phyloP scores from a whole-genome alignment of 805 yeast genomes.

The Kregervanrija delftensis region DNA sequence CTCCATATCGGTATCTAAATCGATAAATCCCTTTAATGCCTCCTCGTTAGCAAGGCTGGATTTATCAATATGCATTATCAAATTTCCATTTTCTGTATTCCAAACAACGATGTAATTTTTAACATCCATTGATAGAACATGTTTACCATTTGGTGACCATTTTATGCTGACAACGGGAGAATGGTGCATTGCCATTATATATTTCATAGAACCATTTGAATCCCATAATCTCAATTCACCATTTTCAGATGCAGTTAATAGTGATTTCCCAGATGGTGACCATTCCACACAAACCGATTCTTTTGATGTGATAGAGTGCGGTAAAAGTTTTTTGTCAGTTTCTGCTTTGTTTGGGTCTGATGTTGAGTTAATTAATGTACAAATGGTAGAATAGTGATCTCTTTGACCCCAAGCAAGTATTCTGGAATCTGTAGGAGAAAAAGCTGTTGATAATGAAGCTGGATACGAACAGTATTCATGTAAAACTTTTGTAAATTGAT shows the following conservation, averaged over 20 bases:
- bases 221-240: slow-evolving; percentile 83
- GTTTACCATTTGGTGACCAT: slow-evolving; percentile 55
- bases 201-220: slow-evolving; percentile 56
- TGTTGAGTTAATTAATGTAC: slow-evolving; percentile 12
- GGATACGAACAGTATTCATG: slow-evolving; percentile 33
- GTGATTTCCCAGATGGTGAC: slow-evolving; percentile 57
- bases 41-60: slow-evolving; percentile 4
- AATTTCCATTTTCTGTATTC: slow-evolving; percentile 53
- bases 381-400: slow-evolving; percentile 20
- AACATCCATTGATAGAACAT: slow-evolving; percentile 53
- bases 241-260: slow-evolving; percentile 57
- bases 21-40: background rate
- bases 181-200: slow-evolving; percentile 45
- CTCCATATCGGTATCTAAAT: slow-evolving; percentile 11
- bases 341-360: slow-evolving; percentile 9
- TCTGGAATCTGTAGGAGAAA: slow-evolving; percentile 46
- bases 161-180: slow-evolving; percentile 46
- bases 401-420: slow-evolving; percentile 50
- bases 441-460: slow-evolving; percentile 39
- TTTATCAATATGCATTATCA: slow-evolving; percentile 39
- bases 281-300: slow-evolving; percentile 38
- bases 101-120: slow-evolving; percentile 52
- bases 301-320: slow-evolving; percentile 18
- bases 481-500: slow-evolving; percentile 32
- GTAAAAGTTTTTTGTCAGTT: slow-evolving; percentile 13